These are phyloP conservation scores for Solanum chaucha DNA, from an alignment of 257 asterid genomes.

Conservation along the genomic window DNA sequence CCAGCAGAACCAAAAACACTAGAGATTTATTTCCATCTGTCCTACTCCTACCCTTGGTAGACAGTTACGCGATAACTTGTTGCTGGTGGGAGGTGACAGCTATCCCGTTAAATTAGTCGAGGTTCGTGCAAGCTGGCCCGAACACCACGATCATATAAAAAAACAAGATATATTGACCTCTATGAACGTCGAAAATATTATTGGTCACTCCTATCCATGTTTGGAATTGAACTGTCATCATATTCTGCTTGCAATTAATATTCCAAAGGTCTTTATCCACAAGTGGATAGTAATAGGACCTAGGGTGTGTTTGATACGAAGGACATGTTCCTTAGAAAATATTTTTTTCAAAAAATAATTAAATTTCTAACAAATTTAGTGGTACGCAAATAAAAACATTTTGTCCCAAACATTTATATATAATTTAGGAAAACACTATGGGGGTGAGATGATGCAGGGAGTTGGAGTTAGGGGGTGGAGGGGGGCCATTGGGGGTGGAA, in stretches of 20 bases:
- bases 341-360: no score
- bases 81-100: background rate
- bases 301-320: background rate
- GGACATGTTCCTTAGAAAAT: background rate
- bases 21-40: background rate
- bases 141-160: background rate
- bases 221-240: background rate
- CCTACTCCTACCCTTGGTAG: background rate
- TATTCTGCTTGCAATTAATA: background rate
- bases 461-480: background rate
- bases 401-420: background rate
- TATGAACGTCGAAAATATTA: background rate
- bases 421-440: background rate
- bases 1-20: background rate
- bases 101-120: background rate
- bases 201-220: background rate
- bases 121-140: background rate
- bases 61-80: background rate
- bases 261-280: background rate
- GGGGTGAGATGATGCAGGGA: background rate
- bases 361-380: background rate
- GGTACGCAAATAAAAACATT: background rate
- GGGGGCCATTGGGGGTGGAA: background rate
- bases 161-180: background rate
- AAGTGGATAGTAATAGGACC: background rate